Evolutionary conservation across 306 rosid species (phyloP).

Genomic region (Cotoneaster glaucophyllus): DNA sequence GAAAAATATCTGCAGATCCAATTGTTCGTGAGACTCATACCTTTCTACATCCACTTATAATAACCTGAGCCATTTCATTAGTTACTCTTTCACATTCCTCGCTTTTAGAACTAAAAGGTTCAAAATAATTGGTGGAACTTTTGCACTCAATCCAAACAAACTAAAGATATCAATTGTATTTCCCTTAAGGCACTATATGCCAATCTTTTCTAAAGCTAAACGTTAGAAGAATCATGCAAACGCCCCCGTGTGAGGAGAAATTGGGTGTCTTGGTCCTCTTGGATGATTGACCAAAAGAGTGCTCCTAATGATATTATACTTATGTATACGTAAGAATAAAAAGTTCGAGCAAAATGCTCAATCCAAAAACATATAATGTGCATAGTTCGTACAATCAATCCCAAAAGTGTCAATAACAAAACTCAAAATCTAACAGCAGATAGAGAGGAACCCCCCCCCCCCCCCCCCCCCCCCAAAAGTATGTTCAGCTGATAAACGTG

Average conservation of each 20-base stretch:
- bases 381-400: too few species aligned
- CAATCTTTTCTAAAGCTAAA: background rate
- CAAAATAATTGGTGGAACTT: background rate
- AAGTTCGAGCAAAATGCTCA: background rate
- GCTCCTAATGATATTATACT: background rate
- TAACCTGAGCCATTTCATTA: background rate
- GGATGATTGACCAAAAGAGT: background rate
- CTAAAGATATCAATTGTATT: background rate
- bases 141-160: background rate
- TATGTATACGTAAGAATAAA: background rate
- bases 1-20: background rate
- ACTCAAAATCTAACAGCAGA: too few species aligned
- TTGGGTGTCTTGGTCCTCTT: background rate
- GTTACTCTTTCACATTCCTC: background rate
- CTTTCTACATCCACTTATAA: background rate
- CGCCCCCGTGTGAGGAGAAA: background rate
- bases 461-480: too few species aligned
- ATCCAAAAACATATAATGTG: background rate
- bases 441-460: too few species aligned
- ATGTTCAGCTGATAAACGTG: background rate
- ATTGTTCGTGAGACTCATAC: background rate
- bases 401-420: too few species aligned
- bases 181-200: background rate
- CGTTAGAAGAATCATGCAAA: background rate
- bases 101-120: background rate